Evolutionary conservation across 2,329 filamentous ascomycete species (phyloP), one percentile per base, ranked within the genome.

Genomic region (Aspergillus piperis): DNA sequence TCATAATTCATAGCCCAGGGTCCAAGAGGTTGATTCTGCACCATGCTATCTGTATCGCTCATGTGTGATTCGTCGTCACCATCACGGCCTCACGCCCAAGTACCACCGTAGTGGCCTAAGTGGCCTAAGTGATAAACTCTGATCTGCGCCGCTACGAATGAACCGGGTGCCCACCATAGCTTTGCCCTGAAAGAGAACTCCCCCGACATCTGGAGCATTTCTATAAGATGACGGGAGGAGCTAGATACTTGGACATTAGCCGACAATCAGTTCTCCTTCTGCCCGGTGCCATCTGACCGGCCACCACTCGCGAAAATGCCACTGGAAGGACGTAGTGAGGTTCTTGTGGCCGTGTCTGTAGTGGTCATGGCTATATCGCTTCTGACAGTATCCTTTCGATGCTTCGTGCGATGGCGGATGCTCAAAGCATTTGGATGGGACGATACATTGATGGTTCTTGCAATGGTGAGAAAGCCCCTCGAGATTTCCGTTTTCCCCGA

Each of bases 391-490:
- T 64, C 64, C 44, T 57, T 73, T 47, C 70, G 71, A 64, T 71
- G 69, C 54, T 74, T 72, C 59, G 71, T 73, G n/a, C 70, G 73
- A 23, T 23, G 70, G 32, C 64, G 53, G 15, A 32, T 75, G 8
- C 66, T 72, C 52, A 71, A 68, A 60, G 65, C 63, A 19, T 74
- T 75, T 62, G 73, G 73, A n/a, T 71, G 69, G 65, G 73, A 75
- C 68, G 73, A 75, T 63, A 60, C 39, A 4, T 54, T 73, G 8
- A 73, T 74, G 71, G 67, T 75, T 8, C 60, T 69, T 53, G 69
- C 71, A 23, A 68, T 71, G 69, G 71, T 74, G 11, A 15, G 10
- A 13, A 36, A 36, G 0, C 32, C 27, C 10, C 8, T 11, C 3
- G 10, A 30, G 27, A 5, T 30, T 30, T 30, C 27, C 27, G 8